Base-by-base conservation (phyloP, 306 rosid species). In the Betula pendula region DNA sequence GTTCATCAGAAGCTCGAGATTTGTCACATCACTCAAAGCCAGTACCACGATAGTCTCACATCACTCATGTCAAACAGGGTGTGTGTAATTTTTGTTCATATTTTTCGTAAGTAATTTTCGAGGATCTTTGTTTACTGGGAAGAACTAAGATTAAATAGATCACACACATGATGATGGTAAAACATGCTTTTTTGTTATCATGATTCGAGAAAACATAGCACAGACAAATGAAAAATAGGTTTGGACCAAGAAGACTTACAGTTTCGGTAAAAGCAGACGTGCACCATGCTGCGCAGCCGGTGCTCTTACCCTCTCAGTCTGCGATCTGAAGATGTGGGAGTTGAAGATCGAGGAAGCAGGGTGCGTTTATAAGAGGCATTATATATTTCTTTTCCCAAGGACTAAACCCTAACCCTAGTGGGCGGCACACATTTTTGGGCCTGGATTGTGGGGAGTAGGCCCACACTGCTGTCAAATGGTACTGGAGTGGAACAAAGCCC, bases 191-290 rank as follows among this genome's bases (percentile, higher is more conserved):
- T 53, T 20, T 4, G 31, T 55, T 11, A 19, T 25, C 63, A 20
- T 8, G 10, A 55, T 4, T 19, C 63, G 49, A 45, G 13, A 17
- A 55, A 55, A 20, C 11, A 55, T 8, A 55, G 33, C 42, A 33
- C 13, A 0, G 17, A 27, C 17, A 55, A 14, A n/a, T 44, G 42
- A 15, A 8, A 38, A 49, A 27, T 25, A 11, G 12, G 10, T 15
- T 12, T 19, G 27, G 58, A 78, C 7, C 24, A 12, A 72, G 44
- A 1, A 31, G 65, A 50, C 86, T 60, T 33, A 78, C 86, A 78
- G 63, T 78, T 82, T 16, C 77, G 72, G 45, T 82, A 78, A 50
- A 82, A 74, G 24, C 73, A 72, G 24, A 82, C 86, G 71, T 78
- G 82, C 55, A 78, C 86, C 83, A 78, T 82, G 33, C 47, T 40